Percentiles rank a stretch among this genome's conserved stretches.
phyloP scores from a whole-genome alignment of 306 rosid species.

The Boehmeria nivea region DNA sequence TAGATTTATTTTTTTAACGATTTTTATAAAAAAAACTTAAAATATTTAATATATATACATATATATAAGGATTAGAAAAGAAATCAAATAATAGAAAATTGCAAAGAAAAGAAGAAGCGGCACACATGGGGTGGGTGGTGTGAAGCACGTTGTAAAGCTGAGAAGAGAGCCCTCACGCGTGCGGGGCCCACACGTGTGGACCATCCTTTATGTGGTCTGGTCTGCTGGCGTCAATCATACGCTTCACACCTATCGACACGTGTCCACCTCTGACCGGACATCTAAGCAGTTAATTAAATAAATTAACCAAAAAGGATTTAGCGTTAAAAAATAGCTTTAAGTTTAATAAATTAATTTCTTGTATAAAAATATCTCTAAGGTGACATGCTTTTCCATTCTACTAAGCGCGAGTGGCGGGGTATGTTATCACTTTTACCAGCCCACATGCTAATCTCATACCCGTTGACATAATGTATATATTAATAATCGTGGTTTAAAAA shows the following conservation, averaged over 20 bases:
- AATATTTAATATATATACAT: not conserved
- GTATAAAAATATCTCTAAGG: not conserved
- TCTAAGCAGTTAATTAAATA: not conserved
- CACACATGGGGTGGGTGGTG: conserved; percentile 14
- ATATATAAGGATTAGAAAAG: not conserved
- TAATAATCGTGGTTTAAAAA: too few relatives aligned
- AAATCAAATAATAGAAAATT: not conserved
- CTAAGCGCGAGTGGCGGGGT: conserved; percentile 24
- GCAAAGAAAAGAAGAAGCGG: not conserved
- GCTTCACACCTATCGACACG: conserved; percentile 14
- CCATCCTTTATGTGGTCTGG: conserved; percentile 21
- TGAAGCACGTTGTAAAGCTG: conserved; percentile 28
- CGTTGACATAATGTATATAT: conserved; percentile 20
- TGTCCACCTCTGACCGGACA: not conserved
- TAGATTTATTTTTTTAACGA: too few relatives aligned
- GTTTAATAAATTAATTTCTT: too few relatives aligned
- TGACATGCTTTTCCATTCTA: conserved; percentile 22
- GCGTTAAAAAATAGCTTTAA: too few relatives aligned
- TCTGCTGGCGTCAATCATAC: conserved; percentile 32
- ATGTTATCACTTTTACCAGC: conserved; percentile 20
- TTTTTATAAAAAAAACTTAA: too few relatives aligned
- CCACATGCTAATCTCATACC: conserved; percentile 22
- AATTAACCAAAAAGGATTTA: not conserved
- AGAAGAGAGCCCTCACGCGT: conserved; percentile 26
- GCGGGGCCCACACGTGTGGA: conserved; percentile 33